Percentiles rank a stretch among this genome's conserved stretches.
phyloP scores from a whole-genome alignment of 1,284 basidiomycete genomes.

The Vanrija sp. region DNA sequence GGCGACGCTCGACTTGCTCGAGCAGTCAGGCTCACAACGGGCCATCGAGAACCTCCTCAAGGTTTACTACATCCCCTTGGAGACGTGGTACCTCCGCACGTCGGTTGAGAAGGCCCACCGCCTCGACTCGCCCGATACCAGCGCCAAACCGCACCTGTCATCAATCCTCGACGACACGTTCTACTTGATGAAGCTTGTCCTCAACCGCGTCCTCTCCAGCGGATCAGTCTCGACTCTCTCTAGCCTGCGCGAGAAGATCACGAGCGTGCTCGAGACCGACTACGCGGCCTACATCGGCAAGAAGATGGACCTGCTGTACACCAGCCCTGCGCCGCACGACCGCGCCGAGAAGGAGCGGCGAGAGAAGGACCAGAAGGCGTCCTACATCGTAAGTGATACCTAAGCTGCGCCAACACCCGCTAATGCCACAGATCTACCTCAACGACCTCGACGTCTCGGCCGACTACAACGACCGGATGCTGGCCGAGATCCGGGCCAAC shows the following conservation, averaged over 20 bases:
- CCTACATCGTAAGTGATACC: slow-evolving; percentile 67
- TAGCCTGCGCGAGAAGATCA: slow-evolving; percentile 60
- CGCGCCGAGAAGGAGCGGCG: slow-evolving; percentile 59
- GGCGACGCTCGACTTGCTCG: slow-evolving; percentile 29
- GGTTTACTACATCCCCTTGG: slow-evolving; percentile 80
- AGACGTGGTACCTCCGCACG: slow-evolving; percentile 85
- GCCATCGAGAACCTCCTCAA: slow-evolving; percentile 67
- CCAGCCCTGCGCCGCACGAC: slow-evolving; percentile 40
- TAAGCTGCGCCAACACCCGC: neutral
- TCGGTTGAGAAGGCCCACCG: slow-evolving; percentile 71
- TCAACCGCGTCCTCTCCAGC: slow-evolving; percentile 68
- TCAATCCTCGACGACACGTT: slow-evolving; percentile 85
- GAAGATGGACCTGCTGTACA: slow-evolving; percentile 84
- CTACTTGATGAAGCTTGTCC: slow-evolving; percentile 81
- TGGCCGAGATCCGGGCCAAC: slow-evolving; percentile 61
- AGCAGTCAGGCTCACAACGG: slow-evolving; percentile 52
- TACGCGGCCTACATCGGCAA: slow-evolving; percentile 71
- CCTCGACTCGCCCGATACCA: slow-evolving; percentile 62
- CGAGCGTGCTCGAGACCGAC: slow-evolving; percentile 72
- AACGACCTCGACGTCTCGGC: slow-evolving; percentile 86
- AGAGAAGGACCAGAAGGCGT: slow-evolving; percentile 70
- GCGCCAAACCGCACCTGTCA: slow-evolving; percentile 58
- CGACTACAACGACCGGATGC: slow-evolving; percentile 75
- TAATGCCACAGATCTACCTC: slow-evolving; percentile 62
- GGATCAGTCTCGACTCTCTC: slow-evolving; percentile 63